Conservation (phyloP, 768 basidiomycete species). For the Mycena chlorophos region DNA sequence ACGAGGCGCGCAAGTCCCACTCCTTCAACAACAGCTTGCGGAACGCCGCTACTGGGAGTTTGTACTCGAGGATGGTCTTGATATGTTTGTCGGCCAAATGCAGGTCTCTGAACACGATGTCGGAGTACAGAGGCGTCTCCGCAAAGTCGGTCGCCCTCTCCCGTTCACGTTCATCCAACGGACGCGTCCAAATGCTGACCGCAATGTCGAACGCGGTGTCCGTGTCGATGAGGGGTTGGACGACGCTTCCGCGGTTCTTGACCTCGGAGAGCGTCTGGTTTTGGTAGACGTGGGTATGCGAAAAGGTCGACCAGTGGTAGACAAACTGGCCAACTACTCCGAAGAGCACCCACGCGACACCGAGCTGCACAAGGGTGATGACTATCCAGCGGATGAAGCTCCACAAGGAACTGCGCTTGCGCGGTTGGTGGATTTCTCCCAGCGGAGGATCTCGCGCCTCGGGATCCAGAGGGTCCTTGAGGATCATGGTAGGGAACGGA, state of each 20-base stretch:
- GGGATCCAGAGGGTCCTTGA: no score
- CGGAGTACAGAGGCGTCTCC: constrained; percentile 13
- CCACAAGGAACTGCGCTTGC: not conserved
- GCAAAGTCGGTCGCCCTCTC: not conserved
- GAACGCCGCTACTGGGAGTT: constrained; percentile 12
- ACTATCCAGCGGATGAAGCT: not conserved
- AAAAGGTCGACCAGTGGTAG: constrained; percentile 6
- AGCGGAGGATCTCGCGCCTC: no score
- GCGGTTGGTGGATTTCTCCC: not conserved
- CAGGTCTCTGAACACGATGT: constrained; percentile 17
- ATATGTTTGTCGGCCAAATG: constrained; percentile 12
- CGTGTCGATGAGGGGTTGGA: constrained; percentile 18
- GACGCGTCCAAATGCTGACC: constrained; percentile 16
- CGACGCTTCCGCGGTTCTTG: constrained; percentile 7
- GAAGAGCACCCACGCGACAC: constrained; percentile 1
- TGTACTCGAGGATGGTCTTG: not conserved
- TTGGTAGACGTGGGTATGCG: constrained; percentile 11
- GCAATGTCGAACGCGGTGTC: constrained; percentile 17
- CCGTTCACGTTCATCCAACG: not conserved
- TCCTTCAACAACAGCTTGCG: constrained; percentile 5
- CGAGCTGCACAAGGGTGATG: not conserved
- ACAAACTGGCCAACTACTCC: constrained; percentile 3
- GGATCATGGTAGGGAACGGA: no score
- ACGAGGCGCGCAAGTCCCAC: constrained; percentile 17
- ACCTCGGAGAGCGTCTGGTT: constrained; percentile 17